Evolutionary conservation across 768 basidiomycete genomes (phyloP).

Genomic region (Suillus americanus): DNA sequence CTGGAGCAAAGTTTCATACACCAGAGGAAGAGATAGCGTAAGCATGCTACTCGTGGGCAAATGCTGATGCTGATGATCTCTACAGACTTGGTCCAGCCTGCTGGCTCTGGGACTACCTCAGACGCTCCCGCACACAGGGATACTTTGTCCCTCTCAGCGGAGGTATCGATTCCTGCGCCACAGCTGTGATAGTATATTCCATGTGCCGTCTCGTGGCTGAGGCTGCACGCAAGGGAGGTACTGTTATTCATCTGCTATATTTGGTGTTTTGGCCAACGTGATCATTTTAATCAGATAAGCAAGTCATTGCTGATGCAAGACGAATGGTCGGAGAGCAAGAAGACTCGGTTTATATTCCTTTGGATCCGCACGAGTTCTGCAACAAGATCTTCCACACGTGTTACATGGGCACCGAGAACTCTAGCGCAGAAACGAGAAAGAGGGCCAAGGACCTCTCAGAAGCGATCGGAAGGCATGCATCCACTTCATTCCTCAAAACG

Average conservation of each 20-base stretch:
- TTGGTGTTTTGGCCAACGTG: background rate
- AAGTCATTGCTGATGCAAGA: slow-evolving; percentile 89
- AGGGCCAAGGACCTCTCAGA: slow-evolving; percentile 85
- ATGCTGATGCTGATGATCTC: background rate
- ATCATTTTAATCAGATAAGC: slow-evolving; percentile 51
- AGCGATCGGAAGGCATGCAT: slow-evolving; percentile 81
- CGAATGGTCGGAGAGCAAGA: slow-evolving; percentile 85
- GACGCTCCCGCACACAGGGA: slow-evolving; percentile 89
- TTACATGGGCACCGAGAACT: slow-evolving; percentile 99
- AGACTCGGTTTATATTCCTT: slow-evolving; percentile 79
- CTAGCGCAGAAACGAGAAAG: slow-evolving; percentile 78
- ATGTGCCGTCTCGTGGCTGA: slow-evolving; percentile 93
- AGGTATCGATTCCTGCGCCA: slow-evolving; percentile 97
- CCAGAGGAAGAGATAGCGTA: slow-evolving; percentile 99
- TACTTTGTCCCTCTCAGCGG: slow-evolving; percentile 96
- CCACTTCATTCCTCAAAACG: background rate
- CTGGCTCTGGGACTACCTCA: slow-evolving; percentile 99
- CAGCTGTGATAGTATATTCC: slow-evolving; percentile 91
- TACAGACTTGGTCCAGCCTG: slow-evolving; percentile 92
- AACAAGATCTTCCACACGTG: slow-evolving; percentile 92
- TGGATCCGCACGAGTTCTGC: slow-evolving; percentile 85
- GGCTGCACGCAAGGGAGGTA: slow-evolving; percentile 73
- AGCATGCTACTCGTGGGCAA: slow-evolving; percentile 29
- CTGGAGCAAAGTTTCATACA: slow-evolving; percentile 56
- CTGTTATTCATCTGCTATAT: slow-evolving; percentile 18